Base-by-base conservation (phyloP, 106 monocot species). In the Apostasia ramifera region DNA sequence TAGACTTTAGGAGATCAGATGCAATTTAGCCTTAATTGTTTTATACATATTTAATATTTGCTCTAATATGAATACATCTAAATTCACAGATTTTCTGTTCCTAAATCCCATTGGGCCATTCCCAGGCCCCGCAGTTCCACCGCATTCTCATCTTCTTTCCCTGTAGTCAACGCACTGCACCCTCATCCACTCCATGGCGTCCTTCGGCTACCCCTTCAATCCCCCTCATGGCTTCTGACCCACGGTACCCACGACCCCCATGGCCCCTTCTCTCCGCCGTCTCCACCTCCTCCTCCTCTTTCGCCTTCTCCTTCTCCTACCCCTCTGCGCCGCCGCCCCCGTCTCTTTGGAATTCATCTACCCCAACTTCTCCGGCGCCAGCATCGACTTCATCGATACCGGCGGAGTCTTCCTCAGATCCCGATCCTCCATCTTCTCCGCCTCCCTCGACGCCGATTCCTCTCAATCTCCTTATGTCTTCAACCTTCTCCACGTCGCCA, bases 321-420 rank as follows among this genome's bases (percentile, higher is more conserved):
- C 10, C 2, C 44, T 15, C 40, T 62, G 70, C n/a, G 8, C 6
- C 13, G 80, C 71, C 1, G 86, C 69, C 14, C 70, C 72, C 1
- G 2, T 87, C 5, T 11, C 57, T 47, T 38, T 15, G 59, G 83
- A 90, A 40, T 75, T 77, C 71, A 39, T 87, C 15, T 47, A 58
- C 49, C 85, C 83, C 38, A 78, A 83, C 73, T 75, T 78, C 83
- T 76, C 70, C 42, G 77, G 67, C 56, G 63, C 82, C 68, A 53
- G 70, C 67, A 10, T 83, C 80, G 49, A 59, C 70, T 73, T 66
- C 77, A n/a, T 86, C 79, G 83, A 81, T 61, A 78, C 1, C 60
- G 0, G 11, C 63, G 26, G 26, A 75, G 72, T 52, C 57, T 90
- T 90, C 90, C 90, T 90, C 58, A 6, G 26, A 26, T 86, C 90